These are phyloP conservation scores for Chlamydomonas sp. DNA, from an alignment of 139 green algal species.

Conservation along the genomic window DNA sequence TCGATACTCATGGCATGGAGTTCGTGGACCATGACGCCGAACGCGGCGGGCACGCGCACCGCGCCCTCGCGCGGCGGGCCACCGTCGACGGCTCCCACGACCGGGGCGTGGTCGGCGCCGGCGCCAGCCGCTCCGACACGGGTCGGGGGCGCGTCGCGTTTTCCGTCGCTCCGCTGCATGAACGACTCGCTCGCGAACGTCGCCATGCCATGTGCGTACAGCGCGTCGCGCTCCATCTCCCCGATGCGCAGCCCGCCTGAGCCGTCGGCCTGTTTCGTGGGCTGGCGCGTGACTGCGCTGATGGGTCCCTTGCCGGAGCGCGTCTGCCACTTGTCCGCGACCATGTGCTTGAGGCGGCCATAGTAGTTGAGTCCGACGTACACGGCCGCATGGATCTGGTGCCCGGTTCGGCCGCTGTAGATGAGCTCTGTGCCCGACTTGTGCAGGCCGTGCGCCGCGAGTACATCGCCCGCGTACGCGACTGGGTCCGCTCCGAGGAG, in stretches of 20 bases:
- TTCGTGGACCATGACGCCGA: not conserved
- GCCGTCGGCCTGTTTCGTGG: not conserved
- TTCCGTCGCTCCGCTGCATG: constrained; percentile 35
- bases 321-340: constrained; percentile 1
- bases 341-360: constrained; percentile 62
- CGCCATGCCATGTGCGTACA: constrained; percentile 15
- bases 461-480: constrained; percentile 23
- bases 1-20: not conserved
- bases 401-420: constrained; percentile 48
- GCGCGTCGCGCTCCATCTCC: constrained; percentile 60
- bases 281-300: not conserved
- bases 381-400: constrained; percentile 34
- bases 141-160: too few species aligned
- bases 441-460: constrained; percentile 47
- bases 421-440: constrained; percentile 40
- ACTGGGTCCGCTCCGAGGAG: not conserved
- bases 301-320: too few species aligned
- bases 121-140: too few species aligned
- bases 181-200: constrained; percentile 16
- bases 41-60: constrained; percentile 40
- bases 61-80: too few species aligned
- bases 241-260: constrained; percentile 54
- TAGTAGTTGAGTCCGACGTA: constrained; percentile 56
- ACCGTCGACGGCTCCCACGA: too few species aligned
- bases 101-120: too few species aligned